Evolutionary conservation across 495 filamentous ascomycete genomes (phyloP).

Genomic region (Talaromyces proteolyticus): DNA sequence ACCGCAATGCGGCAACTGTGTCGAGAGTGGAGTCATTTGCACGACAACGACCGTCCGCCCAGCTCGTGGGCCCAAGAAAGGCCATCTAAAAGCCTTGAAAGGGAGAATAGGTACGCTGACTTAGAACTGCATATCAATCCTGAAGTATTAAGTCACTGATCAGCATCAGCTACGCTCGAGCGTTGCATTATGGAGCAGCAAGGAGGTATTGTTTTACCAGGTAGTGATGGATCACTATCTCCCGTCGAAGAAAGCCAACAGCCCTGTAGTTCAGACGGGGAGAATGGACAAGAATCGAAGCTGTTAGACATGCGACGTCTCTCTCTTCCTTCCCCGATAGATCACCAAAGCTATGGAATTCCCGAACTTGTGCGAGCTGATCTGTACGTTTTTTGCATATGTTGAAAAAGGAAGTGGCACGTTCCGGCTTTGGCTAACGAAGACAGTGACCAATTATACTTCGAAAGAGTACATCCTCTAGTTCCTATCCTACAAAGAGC

Average conservation of each 20-base stretch:
- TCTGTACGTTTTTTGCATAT: constrained; percentile 20
- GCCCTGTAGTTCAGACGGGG: constrained; percentile 1
- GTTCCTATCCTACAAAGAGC: constrained; percentile 47
- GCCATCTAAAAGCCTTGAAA: constrained; percentile 43
- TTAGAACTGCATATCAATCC: too few species aligned
- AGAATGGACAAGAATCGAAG: background rate
- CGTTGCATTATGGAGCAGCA: constrained; percentile 9
- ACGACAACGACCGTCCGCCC: constrained; percentile 40
- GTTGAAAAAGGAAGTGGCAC: background rate
- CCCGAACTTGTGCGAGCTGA: constrained; percentile 33
- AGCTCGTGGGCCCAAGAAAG: constrained; percentile 45
- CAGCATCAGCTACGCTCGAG: constrained; percentile 4
- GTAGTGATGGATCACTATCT: constrained; percentile 4
- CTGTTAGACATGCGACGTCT: background rate
- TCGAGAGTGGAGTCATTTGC: constrained; percentile 40
- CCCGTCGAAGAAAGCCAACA: background rate
- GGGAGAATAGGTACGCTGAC: constrained; percentile 38
- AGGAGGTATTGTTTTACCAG: constrained; percentile 2
- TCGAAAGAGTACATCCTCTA: constrained; percentile 51
- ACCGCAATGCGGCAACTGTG: constrained; percentile 44
- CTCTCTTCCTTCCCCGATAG: background rate
- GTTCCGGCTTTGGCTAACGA: background rate
- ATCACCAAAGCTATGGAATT: background rate
- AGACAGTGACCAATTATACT: constrained; percentile 48
- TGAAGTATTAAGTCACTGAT: background rate